Evolutionary conservation across 2,329 filamentous ascomycete genomes (phyloP).

Genomic region (Ustulina deusta): DNA sequence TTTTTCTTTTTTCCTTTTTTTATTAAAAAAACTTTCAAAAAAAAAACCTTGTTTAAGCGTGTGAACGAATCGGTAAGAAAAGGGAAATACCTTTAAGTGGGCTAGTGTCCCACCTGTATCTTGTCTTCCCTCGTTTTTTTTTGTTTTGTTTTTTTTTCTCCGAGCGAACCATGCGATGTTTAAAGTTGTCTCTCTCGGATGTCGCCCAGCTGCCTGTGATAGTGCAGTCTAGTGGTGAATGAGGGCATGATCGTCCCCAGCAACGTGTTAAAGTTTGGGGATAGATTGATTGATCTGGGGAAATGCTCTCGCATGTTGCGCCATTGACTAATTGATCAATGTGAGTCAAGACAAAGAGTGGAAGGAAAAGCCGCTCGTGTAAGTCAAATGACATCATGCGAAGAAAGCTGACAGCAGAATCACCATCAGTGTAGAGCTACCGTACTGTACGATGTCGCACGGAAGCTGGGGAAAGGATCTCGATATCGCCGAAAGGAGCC

Average conservation of each 20-base stretch:
- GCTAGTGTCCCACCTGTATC: background rate
- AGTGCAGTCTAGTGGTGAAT: constrained; percentile 12
- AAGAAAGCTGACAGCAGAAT: background rate
- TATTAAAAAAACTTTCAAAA: no score
- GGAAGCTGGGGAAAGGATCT: constrained; percentile 28
- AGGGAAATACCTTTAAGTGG: background rate
- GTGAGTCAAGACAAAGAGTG: background rate
- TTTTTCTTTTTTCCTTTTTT: no score
- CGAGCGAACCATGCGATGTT: constrained; percentile 6
- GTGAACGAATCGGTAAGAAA: no score
- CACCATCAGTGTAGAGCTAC: background rate
- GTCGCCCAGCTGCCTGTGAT: constrained; percentile 22
- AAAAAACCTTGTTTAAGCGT: no score
- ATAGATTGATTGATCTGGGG: constrained; percentile 24
- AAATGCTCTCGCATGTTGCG: constrained; percentile 1
- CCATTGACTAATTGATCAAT: constrained; percentile 1
- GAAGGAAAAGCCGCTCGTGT: background rate
- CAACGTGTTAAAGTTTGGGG: constrained; percentile 22
- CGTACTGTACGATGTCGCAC: background rate
- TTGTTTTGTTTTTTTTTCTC: background rate
- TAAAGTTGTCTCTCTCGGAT: constrained; percentile 26
- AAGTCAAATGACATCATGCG: constrained; percentile 32
- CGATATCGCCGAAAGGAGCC: constrained; percentile 37
- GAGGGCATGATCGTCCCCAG: constrained; percentile 21
- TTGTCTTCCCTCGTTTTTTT: background rate